Percentiles rank a stretch among this genome's conserved stretches.
These are phyloP conservation scores for Punica granatum DNA, from an alignment of 345 rosid genomes.

Conservation along the genomic window DNA sequence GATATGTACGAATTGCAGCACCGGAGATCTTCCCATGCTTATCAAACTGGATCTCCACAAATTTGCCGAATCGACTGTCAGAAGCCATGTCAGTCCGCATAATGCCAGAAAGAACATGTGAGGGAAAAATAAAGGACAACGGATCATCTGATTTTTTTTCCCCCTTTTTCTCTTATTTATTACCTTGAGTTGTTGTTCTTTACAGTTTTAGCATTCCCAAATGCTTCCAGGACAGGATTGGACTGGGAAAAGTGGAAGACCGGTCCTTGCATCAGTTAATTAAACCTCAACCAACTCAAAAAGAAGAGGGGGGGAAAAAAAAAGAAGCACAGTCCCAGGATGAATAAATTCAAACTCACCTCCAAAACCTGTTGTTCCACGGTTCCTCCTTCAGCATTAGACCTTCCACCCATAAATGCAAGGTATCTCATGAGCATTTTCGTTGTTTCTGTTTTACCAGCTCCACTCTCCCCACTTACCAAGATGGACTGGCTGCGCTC, in stretches of 20 bases:
- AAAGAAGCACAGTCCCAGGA: too few relatives aligned
- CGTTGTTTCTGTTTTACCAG: constrained; percentile 90
- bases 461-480: constrained; percentile 93
- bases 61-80: constrained; percentile 69
- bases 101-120: not conserved
- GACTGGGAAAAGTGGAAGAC: constrained; percentile 38
- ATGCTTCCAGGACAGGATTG: constrained; percentile 89
- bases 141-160: too few relatives aligned
- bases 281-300: constrained; percentile 3
- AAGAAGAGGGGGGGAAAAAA: too few relatives aligned
- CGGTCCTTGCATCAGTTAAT: constrained; percentile 12
- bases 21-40: constrained; percentile 80
- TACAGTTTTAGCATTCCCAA: constrained; percentile 87
- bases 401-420: constrained; percentile 80
- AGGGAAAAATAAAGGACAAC: not conserved
- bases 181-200: constrained; percentile 91
- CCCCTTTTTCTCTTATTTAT: not conserved
- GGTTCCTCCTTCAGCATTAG: constrained; percentile 67
- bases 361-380: constrained; percentile 93
- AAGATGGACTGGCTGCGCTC: constrained; percentile 61
- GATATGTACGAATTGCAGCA: constrained; percentile 75
- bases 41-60: constrained; percentile 87
- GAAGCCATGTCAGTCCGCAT: constrained; percentile 3
- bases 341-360: constrained; percentile 27
- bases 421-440: constrained; percentile 92